These are phyloP conservation scores for Aaosphaeria arxii DNA, from an alignment of 2,329 filamentous ascomycete genomes.

Conservation along the genomic window DNA sequence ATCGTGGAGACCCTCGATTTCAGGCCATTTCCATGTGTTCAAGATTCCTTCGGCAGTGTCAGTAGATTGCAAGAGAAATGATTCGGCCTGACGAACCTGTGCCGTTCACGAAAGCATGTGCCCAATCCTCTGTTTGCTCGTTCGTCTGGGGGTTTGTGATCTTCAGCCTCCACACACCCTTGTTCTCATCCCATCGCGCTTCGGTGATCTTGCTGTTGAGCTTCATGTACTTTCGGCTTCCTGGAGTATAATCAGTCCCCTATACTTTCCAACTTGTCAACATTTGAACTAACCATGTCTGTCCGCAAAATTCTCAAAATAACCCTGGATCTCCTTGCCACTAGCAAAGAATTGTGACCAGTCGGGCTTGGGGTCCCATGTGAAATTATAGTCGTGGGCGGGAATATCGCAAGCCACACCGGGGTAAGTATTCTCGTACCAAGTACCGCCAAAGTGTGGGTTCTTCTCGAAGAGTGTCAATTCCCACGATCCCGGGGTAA, in stretches of 20 bases:
- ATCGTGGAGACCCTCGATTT: slow-evolving; percentile 40
- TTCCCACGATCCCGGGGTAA: slow-evolving; percentile 26
- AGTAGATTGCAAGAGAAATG: background rate
- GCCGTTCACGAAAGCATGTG: slow-evolving; percentile 44
- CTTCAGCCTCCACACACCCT: slow-evolving; percentile 39
- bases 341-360: slow-evolving; percentile 51
- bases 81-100: slow-evolving; percentile 34
- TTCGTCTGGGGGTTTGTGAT: slow-evolving; percentile 34
- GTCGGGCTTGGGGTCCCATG: slow-evolving; percentile 59
- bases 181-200: slow-evolving; percentile 43
- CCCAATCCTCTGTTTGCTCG: slow-evolving; percentile 30
- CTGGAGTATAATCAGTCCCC: slow-evolving; percentile 3
- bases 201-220: slow-evolving; percentile 44
- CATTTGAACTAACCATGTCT: slow-evolving; percentile 58
- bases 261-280: background rate
- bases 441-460: slow-evolving; percentile 26
- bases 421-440: slow-evolving; percentile 35
- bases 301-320: slow-evolving; percentile 50
- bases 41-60: slow-evolving; percentile 35
- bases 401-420: slow-evolving; percentile 35
- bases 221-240: slow-evolving; percentile 47
- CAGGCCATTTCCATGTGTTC: slow-evolving; percentile 46
- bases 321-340: slow-evolving; percentile 48
- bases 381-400: slow-evolving; percentile 60
- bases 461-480: slow-evolving; percentile 31